These are phyloP conservation scores for Talaromyces piceae DNA, from an alignment of 2,329 filamentous ascomycete species.

Conservation along the genomic window DNA sequence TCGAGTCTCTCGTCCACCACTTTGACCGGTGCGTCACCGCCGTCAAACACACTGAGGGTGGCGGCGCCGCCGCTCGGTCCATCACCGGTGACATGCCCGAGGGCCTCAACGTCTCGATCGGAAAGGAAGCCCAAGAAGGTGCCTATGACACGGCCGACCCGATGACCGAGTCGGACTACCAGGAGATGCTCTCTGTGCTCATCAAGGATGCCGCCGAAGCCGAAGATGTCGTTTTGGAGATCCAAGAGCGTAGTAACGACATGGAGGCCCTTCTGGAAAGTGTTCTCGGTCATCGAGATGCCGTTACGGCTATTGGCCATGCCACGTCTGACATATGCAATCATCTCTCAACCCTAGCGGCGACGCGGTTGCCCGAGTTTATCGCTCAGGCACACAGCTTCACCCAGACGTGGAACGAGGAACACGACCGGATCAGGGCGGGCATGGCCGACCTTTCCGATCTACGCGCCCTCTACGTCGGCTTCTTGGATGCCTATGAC, in stretches of 20 bases:
- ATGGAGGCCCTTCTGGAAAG: constrained; percentile 66
- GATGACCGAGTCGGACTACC: constrained; percentile 66
- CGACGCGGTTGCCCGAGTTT: constrained; percentile 50
- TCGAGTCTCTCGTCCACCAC: constrained; percentile 75
- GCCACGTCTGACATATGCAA: constrained; percentile 57
- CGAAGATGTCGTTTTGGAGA: constrained; percentile 56
- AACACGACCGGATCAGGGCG: constrained; percentile 60
- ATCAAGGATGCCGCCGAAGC: constrained; percentile 49
- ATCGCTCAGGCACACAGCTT: constrained; percentile 43
- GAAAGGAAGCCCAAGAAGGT: constrained; percentile 25
- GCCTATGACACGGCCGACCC: constrained; percentile 53
- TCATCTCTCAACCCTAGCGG: constrained; percentile 60
- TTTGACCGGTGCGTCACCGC: constrained; percentile 92
- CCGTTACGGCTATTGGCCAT: constrained; percentile 48
- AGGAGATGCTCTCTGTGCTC: constrained; percentile 77
- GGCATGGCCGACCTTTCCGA: constrained; percentile 70
- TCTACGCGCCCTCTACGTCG: constrained; percentile 75
- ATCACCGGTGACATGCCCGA: constrained; percentile 56
- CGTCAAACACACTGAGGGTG: constrained; percentile 81
- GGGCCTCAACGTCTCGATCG: constrained; percentile 37
- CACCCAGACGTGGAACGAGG: constrained; percentile 59
- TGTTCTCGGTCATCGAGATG: constrained; percentile 57
- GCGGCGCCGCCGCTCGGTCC: constrained; percentile 60
- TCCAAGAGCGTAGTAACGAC: constrained; percentile 65
- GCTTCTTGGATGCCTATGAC: constrained; percentile 78